A percentile compares a stretch with the other conserved stretches of the same genome.
Conservation (phyloP, 2,329 filamentous ascomycete species). For the Aspergillus aculeatus region DNA sequence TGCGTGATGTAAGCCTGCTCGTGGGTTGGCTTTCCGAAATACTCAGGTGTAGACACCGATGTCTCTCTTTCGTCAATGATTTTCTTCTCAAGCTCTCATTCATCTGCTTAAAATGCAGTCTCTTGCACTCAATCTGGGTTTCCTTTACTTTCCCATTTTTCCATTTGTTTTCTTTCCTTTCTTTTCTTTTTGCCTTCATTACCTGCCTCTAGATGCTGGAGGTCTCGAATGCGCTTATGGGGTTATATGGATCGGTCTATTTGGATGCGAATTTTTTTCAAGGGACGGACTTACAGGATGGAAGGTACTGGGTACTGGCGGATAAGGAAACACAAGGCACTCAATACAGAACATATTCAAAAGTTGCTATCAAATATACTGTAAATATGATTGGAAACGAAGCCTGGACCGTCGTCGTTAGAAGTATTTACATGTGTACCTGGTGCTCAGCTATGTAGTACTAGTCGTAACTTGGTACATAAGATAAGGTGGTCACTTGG, state of each 20-base stretch:
- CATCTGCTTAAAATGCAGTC: background rate
- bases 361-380: background rate
- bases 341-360: background rate
- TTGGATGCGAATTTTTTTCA: background rate
- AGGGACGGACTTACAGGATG: background rate
- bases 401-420: too few species aligned
- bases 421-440: too few species aligned
- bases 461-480: too few species aligned
- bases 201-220: background rate
- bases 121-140: background rate
- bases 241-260: background rate
- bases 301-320: background rate
- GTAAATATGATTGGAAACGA: too few species aligned
- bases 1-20: conserved; percentile 17
- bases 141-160: conserved; percentile 7
- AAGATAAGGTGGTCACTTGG: background rate
- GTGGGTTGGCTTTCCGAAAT: conserved; percentile 14
- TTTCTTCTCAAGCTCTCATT: conserved; percentile 20
- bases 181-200: background rate
- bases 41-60: conserved; percentile 19
- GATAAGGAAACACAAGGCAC: background rate
- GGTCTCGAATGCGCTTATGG: background rate
- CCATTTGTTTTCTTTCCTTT: conserved; percentile 1
- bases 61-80: conserved; percentile 26
- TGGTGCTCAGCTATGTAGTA: too few species aligned